phyloP scores from a whole-genome alignment of 352 stramenopile species.

The Phytophthora ramorum region DNA sequence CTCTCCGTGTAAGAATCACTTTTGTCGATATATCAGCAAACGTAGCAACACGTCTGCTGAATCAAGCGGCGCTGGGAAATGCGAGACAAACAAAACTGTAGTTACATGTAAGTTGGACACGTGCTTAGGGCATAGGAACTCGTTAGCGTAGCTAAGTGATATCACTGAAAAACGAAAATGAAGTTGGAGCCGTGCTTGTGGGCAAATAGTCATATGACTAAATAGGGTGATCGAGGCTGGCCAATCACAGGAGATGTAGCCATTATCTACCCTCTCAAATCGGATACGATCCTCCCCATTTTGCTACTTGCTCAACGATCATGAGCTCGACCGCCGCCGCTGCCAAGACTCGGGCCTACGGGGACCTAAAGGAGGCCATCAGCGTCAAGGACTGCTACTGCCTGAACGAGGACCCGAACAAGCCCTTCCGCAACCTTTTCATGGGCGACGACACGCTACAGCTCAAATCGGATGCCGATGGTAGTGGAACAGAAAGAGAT shows the following conservation, averaged over 20 bases:
- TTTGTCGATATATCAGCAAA: too few relatives aligned
- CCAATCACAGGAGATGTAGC: background rate
- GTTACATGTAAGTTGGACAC: too few relatives aligned
- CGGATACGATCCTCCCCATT: background rate
- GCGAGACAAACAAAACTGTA: too few relatives aligned
- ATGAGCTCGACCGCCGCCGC: constrained; percentile 50
- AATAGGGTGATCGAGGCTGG: background rate
- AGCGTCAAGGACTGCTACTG: constrained; percentile 75
- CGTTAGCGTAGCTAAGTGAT: too few relatives aligned
- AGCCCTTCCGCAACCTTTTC: constrained; percentile 80
- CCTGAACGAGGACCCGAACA: constrained; percentile 79
- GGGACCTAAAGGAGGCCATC: constrained; percentile 69
- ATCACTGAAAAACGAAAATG: too few relatives aligned
- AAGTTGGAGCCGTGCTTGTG: too few relatives aligned
- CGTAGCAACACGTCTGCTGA: too few relatives aligned
- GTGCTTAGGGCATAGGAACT: too few relatives aligned
- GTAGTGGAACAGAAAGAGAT: constrained; percentile 24
- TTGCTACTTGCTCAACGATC: background rate
- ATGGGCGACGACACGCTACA: constrained; percentile 77
- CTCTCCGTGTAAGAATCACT: too few relatives aligned
- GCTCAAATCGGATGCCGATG: constrained; percentile 82
- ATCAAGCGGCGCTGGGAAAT: too few relatives aligned
- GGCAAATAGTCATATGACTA: too few relatives aligned
- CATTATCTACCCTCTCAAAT: background rate
- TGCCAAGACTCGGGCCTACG: constrained; percentile 52